Conservation (phyloP, 768 basidiomycete species). For the Pulveroboletus ravenelii region DNA sequence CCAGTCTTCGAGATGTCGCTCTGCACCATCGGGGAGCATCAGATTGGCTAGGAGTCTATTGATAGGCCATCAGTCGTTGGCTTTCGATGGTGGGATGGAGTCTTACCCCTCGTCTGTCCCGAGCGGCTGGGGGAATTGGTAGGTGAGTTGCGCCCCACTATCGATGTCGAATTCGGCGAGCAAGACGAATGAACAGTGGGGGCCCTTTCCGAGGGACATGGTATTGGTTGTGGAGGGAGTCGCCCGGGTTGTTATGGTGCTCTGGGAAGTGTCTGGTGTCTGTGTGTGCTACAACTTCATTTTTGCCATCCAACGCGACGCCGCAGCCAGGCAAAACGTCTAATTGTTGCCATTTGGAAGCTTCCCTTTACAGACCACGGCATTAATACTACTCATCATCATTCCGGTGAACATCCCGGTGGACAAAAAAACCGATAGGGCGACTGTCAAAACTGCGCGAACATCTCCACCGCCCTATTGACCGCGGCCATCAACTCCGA, state of each 20-base stretch:
- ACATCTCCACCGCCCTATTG: constrained; percentile 23
- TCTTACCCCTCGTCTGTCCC: constrained; percentile 91
- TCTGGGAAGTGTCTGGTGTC: constrained; percentile 6
- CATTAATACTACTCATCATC: neutral
- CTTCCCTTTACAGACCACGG: constrained; percentile 27
- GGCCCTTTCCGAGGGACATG: constrained; percentile 55
- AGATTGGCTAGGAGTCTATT: constrained; percentile 86
- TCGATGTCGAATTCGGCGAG: constrained; percentile 99
- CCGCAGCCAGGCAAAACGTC: constrained; percentile 8
- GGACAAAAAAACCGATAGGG: neutral
- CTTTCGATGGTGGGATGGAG: neutral
- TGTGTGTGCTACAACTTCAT: constrained; percentile 5
- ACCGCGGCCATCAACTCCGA: constrained; percentile 26
- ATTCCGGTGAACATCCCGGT: neutral
- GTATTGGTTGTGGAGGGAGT: constrained; percentile 5
- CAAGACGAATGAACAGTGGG: constrained; percentile 88
- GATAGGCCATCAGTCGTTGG: constrained; percentile 2
- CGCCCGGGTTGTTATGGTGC: neutral
- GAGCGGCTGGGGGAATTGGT: constrained; percentile 93
- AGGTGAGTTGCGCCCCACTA: constrained; percentile 86
- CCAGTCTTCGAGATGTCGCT: constrained; percentile 94
- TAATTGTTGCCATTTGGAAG: constrained; percentile 9
- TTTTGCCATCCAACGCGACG: constrained; percentile 10
- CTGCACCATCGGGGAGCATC: constrained; percentile 98
- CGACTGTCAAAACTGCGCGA: constrained; percentile 13